Base-by-base conservation (phyloP, 1,139 yeast species). In the Hemisphaericaspora subhashii region DNA sequence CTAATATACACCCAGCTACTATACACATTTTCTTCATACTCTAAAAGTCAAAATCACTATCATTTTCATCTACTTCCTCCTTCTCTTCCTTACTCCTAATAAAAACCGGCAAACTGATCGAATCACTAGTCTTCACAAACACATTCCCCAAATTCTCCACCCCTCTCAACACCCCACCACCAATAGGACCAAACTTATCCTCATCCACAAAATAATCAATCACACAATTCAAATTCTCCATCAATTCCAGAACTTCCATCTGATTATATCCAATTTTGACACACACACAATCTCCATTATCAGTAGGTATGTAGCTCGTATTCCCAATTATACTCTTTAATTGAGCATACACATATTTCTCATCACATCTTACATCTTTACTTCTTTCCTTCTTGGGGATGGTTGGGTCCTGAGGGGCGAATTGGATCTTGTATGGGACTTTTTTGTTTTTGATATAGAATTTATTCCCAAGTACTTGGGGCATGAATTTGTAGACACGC, bases 341-440 rank as follows among this genome's bases (percentile, higher is more conserved):
- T 55, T 85, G 94, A 12, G 74, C 72, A 39, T 68, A 64, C 2
- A 85, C 78, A 49, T 77, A 84, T 36, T 70, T 69, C 0, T 84
- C 72, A 44, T 84, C 89, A 47, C 83, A 74, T 39, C 77, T 56
- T 38, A 76, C 81, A 51, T 76, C 82, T 45, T 72, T 72, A 24
- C 70, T 53, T 42, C 71, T 72, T 33, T 60, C 58, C 1, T 74
- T 58, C 44, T 59, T 64, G 18, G 61, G 58, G 10, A 64, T 60
- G 22, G 68, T 69, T 1, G 72, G 65, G 23, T 66, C 60, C 7
- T 80, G 79, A 45, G 61, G 70, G 0, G 85, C 80, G 79, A 84
- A 73, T 55, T 82, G 86, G 2, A 85, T 55, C 70, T 81, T 74
- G 51, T 69, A 76, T 4, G 92, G 92, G 5, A 81, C 64, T 49